Conservation (phyloP, 257 asterid species). For the Solanum pimpinellifolium region DNA sequence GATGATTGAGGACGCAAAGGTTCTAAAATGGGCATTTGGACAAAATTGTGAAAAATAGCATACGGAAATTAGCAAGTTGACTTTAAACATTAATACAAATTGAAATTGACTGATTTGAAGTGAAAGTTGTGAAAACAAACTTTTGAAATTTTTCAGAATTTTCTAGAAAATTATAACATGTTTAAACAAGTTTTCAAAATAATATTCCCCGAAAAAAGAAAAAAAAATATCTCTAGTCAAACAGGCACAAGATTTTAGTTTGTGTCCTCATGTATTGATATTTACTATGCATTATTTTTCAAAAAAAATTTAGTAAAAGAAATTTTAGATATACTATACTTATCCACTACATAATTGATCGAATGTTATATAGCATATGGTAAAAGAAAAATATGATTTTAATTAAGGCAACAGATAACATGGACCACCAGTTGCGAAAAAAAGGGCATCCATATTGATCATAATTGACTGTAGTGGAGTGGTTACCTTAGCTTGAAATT, state of each 20-base stretch:
- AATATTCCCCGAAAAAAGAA: too few species aligned
- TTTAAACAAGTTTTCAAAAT: too few species aligned
- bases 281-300: background rate
- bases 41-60: background rate
- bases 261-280: background rate
- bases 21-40: background rate
- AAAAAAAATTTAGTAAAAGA: background rate
- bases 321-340: background rate
- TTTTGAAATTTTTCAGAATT: background rate
- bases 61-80: background rate
- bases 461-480: background rate
- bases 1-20: background rate
- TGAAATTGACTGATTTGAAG: background rate
- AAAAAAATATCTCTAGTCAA: background rate
- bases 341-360: background rate
- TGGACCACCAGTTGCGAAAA: background rate
- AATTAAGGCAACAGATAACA: background rate
- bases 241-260: too few species aligned
- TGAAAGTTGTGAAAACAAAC: too few species aligned
- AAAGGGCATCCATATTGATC: background rate
- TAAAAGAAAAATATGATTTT: background rate
- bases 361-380: background rate
- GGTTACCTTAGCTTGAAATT: background rate
- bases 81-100: background rate
- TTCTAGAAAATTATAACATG: background rate